Base-by-base conservation (phyloP, 208 protist genomes). In the Herpetomonas samuelpessoai region DNA sequence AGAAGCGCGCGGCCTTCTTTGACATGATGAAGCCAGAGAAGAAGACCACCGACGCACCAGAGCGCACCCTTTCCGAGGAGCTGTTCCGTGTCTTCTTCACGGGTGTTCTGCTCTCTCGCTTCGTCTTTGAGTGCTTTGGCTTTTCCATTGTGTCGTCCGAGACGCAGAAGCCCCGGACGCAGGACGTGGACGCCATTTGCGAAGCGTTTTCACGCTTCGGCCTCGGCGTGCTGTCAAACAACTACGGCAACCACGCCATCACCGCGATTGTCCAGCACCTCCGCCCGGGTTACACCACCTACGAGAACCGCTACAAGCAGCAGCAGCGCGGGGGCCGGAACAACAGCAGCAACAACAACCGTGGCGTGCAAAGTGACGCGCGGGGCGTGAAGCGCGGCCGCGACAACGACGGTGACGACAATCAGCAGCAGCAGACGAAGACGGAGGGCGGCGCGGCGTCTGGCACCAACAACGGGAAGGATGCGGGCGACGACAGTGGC, bases 141-240 rank as follows among this genome's bases (percentile, higher is more conserved):
- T 38, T 81, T 7, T 49, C 49, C 28, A 63, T 74, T 0, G 63
- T 63, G 6, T 65, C 58, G 22, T 48, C 21, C 70, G 48, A 62
- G 24, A 24, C 22, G 9, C 65, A 64, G 58, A 46, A 27, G 47
- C 25, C 44, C 29, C 71, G 58, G 48, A 35, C 77, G 57, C 64
- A 81, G 57, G 82, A 93, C 68, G 70, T 93, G 39, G 67, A 74
- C 62, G 51, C 85, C 9, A 51, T 93, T 26, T 93, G 81, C 64
- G 63, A 81, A 12, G 67, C 71, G 28, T 60, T 90, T 29, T 69
- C 71, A 25, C 74, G 72, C 45, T 77, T 83, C 57, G 86, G 83
- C 39, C 55, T 93, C 27, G 69, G 61, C 14, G 71, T 83, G 12
- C 66, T 85, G 25, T 81, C 74, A 68, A 76, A 71, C 62, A 87